Evolutionary conservation across 306 rosid species (phyloP).

Genomic region (Vigna reflexopilosa): DNA sequence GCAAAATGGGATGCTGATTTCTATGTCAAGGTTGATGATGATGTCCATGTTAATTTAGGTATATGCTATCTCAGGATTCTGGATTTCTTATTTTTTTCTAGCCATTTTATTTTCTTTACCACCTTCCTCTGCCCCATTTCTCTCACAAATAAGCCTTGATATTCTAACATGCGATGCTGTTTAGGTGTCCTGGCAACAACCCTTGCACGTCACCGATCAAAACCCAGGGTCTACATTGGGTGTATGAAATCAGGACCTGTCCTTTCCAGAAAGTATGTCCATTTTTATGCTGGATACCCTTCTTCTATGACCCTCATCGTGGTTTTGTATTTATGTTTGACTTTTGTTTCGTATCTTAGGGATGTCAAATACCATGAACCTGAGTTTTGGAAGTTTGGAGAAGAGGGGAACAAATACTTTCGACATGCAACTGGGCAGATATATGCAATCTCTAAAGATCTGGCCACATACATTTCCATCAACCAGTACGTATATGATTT

Average conservation of each 20-base stretch:
- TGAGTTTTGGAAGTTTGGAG: constrained; percentile 98
- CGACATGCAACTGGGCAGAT: constrained; percentile 99
- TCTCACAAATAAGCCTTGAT: constrained; percentile 1
- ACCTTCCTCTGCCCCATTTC: constrained; percentile 24
- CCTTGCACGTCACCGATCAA: constrained; percentile 84
- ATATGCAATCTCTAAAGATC: constrained; percentile 91
- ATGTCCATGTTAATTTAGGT: constrained; percentile 99
- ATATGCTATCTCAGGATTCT: constrained; percentile 33
- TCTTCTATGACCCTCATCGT: constrained; percentile 10
- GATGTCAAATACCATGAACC: constrained; percentile 96
- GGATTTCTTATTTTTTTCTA: constrained; percentile 25
- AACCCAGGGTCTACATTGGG: constrained; percentile 95
- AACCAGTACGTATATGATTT: constrained; percentile 70
- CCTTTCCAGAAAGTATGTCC: constrained; percentile 78
- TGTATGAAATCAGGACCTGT: constrained; percentile 99
- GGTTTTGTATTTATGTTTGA: constrained; percentile 2
- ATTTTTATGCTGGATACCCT: constrained; percentile 7
- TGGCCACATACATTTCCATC: constrained; percentile 87
- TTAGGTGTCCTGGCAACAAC: constrained; percentile 90
- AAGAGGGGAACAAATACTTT: constrained; percentile 94
- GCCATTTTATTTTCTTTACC: constrained; percentile 9
- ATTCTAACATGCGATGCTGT: constrained; percentile 31
- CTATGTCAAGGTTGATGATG: constrained; percentile 96
- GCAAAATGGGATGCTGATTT: constrained; percentile 94
- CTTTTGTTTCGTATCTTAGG: constrained; percentile 51